phyloP scores from a whole-genome alignment of 768 basidiomycete genomes.

The Daedalea quercina region DNA sequence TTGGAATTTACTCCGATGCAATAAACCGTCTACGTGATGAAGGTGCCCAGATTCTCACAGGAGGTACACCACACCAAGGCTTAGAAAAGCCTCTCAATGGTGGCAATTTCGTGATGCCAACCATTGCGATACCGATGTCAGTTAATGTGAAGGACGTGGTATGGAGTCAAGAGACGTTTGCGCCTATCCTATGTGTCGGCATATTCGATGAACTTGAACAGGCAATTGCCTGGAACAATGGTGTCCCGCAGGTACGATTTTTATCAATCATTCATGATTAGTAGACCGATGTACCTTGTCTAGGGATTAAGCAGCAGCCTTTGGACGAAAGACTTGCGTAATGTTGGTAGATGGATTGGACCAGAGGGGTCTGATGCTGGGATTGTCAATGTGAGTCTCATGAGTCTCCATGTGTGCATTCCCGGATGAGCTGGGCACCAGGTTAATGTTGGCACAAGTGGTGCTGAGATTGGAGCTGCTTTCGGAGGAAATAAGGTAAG shows the following conservation, averaged over 20 bases:
- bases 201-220: conserved; percentile 83
- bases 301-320: conserved; percentile 90
- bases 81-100: conserved; percentile 36
- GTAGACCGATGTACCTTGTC: conserved; percentile 17
- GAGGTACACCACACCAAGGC: conserved; percentile 50
- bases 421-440: conserved; percentile 14
- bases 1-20: conserved; percentile 58
- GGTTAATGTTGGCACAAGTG: conserved; percentile 64
- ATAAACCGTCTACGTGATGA: conserved; percentile 53
- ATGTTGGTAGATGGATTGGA: conserved; percentile 89
- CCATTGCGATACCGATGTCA: conserved; percentile 66
- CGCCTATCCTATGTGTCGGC: conserved; percentile 82
- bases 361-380: conserved; percentile 86
- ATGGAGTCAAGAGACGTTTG: conserved; percentile 82
- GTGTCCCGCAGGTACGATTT: conserved; percentile 77
- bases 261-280: conserved; percentile 2
- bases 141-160: conserved; percentile 45
- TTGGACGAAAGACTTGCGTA: conserved; percentile 82
- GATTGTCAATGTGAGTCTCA: conserved; percentile 74
- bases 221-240: conserved; percentile 88
- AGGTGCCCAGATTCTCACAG: conserved; percentile 73
- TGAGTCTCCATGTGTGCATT: background rate
- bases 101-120: conserved; percentile 89
- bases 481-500: conserved; percentile 98
- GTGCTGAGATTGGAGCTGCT: conserved; percentile 75